These are phyloP conservation scores for Trichoderma polysporum DNA, from an alignment of 2,329 filamentous ascomycete species.

Conservation along the genomic window DNA sequence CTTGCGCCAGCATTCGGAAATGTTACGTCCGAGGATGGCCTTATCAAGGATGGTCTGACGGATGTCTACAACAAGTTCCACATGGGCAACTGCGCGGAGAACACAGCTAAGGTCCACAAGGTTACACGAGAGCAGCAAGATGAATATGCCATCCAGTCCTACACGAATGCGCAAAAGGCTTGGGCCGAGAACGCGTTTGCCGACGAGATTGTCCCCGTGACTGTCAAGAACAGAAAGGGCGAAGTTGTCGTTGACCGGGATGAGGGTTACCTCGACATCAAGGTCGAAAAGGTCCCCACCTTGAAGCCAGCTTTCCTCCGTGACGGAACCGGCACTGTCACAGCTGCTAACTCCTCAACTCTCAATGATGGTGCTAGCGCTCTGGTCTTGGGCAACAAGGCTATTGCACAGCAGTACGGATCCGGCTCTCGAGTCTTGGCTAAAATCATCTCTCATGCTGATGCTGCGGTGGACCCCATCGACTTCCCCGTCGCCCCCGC, in stretches of 20 bases:
- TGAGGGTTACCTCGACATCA: constrained; percentile 85
- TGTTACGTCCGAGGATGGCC: constrained; percentile 81
- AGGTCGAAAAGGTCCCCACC: constrained; percentile 79
- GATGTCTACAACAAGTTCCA: constrained; percentile 97
- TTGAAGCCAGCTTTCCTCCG: constrained; percentile 89
- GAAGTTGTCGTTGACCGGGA: constrained; percentile 77
- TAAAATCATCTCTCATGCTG: constrained; percentile 78
- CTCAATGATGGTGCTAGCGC: constrained; percentile 95
- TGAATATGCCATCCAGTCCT: constrained; percentile 83
- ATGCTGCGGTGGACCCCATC: constrained; percentile 86
- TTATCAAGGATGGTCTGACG: constrained; percentile 92
- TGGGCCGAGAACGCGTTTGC: constrained; percentile 82
- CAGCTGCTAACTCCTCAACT: constrained; percentile 89
- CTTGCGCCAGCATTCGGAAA: constrained; percentile 83
- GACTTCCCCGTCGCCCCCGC: constrained; percentile 94
- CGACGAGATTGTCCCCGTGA: constrained; percentile 88
- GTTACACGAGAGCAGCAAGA: constrained; percentile 87
- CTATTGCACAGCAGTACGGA: constrained; percentile 77
- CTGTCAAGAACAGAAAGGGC: constrained; percentile 79
- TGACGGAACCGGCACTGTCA: constrained; percentile 85
- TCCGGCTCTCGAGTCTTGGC: constrained; percentile 79
- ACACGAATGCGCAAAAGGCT: constrained; percentile 83
- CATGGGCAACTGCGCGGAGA: constrained; percentile 97
- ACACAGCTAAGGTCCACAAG: constrained; percentile 82
- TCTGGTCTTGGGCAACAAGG: constrained; percentile 78